These are phyloP conservation scores for Komagataea norvegica DNA, from an alignment of 1,139 yeast species.

Conservation along the genomic window DNA sequence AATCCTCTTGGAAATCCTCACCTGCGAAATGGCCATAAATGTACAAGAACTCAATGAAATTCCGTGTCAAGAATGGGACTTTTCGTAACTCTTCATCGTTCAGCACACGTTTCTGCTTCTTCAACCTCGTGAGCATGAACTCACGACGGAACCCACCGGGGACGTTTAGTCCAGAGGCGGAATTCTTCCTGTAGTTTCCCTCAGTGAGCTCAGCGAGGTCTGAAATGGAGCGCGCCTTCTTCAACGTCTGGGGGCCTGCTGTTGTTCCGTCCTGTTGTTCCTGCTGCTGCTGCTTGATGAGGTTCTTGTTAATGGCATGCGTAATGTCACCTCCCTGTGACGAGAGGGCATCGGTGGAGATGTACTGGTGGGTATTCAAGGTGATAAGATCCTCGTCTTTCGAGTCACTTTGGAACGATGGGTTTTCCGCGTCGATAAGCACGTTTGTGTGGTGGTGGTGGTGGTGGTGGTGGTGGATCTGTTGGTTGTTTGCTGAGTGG, in stretches of 20 bases:
- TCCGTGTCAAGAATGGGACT: constrained; percentile 53
- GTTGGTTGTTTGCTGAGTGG: no score
- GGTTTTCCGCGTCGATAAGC: constrained; percentile 29
- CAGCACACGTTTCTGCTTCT: constrained; percentile 22
- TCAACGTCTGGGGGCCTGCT: no score
- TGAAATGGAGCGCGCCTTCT: constrained; percentile 29
- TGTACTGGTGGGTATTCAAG: constrained; percentile 25
- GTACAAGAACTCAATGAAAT: constrained; percentile 68
- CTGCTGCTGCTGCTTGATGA: constrained; percentile 16
- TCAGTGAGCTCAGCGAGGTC: constrained; percentile 17
- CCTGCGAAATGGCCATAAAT: constrained; percentile 84
- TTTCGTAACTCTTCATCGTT: constrained; percentile 29
- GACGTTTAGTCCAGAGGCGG: constrained; percentile 63
- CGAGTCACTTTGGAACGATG: constrained; percentile 27
- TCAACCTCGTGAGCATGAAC: constrained; percentile 40
- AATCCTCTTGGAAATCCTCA: constrained; percentile 72
- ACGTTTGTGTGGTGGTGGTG: constrained; percentile 3
- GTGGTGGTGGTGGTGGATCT: no score
- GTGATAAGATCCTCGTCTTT: constrained; percentile 26
- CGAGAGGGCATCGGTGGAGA: constrained; percentile 20
- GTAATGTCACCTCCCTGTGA: constrained; percentile 67
- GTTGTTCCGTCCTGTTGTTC: no score
- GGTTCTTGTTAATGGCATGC: constrained; percentile 35
- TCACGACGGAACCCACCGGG: constrained; percentile 82
- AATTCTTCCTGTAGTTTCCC: constrained; percentile 1